A percentile compares a stretch with the other conserved stretches of the same genome.
Evolutionary conservation across 2,329 filamentous ascomycete genomes (phyloP).

Genomic region (Talaromyces amestolkiae): DNA sequence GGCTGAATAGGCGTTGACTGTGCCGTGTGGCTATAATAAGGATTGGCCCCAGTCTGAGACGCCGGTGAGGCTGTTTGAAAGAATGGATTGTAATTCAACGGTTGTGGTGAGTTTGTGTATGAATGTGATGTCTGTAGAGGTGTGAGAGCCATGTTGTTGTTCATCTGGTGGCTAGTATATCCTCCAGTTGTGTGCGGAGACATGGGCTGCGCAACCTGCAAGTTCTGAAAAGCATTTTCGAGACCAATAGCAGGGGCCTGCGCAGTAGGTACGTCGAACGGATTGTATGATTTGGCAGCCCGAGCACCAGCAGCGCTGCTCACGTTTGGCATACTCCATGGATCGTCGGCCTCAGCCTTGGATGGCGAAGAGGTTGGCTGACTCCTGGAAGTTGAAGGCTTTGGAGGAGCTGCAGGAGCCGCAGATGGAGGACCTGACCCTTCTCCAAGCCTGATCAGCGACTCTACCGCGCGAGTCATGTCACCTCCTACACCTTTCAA

Average conservation of each 20-base stretch:
- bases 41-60: conserved; percentile 27
- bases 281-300: conserved; percentile 57
- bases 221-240: conserved; percentile 69
- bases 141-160: conserved; percentile 38
- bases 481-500: conserved; percentile 82
- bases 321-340: conserved; percentile 31
- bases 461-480: conserved; percentile 80
- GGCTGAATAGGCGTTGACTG: conserved; percentile 23
- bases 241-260: conserved; percentile 39
- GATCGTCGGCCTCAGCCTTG: conserved; percentile 66
- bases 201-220: conserved; percentile 68
- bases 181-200: conserved; percentile 76
- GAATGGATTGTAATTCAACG: conserved; percentile 43
- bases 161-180: conserved; percentile 46
- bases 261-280: conserved; percentile 56
- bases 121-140: conserved; percentile 37
- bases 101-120: conserved; percentile 36
- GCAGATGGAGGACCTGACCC: conserved; percentile 48
- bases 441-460: conserved; percentile 78
- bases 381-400: conserved; percentile 37
- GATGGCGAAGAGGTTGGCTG: conserved; percentile 23
- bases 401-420: conserved; percentile 52
- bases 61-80: conserved; percentile 37
- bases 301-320: conserved; percentile 12
- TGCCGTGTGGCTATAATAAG: conserved; percentile 21